phyloP scores from a whole-genome alignment of 2,329 filamentous ascomycete genomes.

The Phialocephala subalpina region DNA sequence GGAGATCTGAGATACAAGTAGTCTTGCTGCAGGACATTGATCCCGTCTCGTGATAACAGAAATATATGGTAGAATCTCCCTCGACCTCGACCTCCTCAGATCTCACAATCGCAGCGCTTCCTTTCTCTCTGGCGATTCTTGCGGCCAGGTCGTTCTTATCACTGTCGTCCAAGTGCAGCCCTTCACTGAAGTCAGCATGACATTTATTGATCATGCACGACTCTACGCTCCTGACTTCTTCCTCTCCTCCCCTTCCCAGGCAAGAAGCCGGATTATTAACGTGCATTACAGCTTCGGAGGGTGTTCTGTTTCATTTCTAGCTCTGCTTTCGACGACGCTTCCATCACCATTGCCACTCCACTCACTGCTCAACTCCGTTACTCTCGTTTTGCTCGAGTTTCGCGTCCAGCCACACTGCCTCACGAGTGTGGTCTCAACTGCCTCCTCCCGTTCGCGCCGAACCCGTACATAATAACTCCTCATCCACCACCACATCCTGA shows the following conservation, averaged over 20 bases:
- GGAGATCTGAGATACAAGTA: neutral
- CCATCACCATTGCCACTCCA: conserved; percentile 4
- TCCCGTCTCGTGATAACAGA: conserved; percentile 4
- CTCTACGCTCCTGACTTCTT: neutral
- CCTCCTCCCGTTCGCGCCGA: conserved; percentile 4
- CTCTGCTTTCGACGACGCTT: conserved; percentile 16
- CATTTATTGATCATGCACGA: conserved; percentile 8
- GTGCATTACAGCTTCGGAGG: conserved; percentile 7
- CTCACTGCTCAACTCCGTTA: neutral
- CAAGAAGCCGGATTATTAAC: conserved; percentile 14
- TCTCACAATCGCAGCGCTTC: conserved; percentile 4
- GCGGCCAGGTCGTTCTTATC: conserved; percentile 10
- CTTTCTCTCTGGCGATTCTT: conserved; percentile 2
- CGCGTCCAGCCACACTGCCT: neutral
- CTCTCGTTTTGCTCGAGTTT: conserved; percentile 7
- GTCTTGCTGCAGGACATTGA: neutral
- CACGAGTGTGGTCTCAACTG: neutral
- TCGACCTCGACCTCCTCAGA: neutral
- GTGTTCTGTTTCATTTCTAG: conserved; percentile 23
- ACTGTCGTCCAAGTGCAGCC: neutral
- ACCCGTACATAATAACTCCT: neutral
- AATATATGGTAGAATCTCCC: neutral
- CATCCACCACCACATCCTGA: neutral
- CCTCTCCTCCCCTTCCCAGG: conserved; percentile 7
- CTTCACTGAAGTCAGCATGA: conserved; percentile 10